These are phyloP conservation scores for Elongisporangium senticosum DNA, from an alignment of 352 stramenopile genomes.

Conservation along the genomic window DNA sequence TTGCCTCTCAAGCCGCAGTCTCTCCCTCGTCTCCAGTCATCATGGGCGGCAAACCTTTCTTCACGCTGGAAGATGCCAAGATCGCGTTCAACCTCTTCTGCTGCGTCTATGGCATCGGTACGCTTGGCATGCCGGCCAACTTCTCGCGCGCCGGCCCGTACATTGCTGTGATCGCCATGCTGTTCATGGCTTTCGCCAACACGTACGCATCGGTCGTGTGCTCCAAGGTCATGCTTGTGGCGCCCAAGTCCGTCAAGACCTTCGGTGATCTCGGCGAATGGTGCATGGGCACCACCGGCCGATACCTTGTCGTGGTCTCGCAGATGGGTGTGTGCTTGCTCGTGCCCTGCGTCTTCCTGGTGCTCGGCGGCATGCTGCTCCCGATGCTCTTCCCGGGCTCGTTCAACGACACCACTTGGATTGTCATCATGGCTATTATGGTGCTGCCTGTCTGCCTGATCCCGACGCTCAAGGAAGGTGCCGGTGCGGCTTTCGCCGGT, in stretches of 20 bases:
- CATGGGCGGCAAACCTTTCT: conserved; percentile 13
- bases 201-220: conserved; percentile 49
- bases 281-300: conserved; percentile 34
- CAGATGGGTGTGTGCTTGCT: conserved; percentile 56
- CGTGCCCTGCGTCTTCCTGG: conserved; percentile 48
- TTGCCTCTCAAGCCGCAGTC: background rate
- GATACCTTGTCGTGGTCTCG: conserved; percentile 45
- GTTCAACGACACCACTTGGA: conserved; percentile 47
- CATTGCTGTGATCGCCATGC: conserved; percentile 29
- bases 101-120: conserved; percentile 53
- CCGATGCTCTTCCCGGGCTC: conserved; percentile 44
- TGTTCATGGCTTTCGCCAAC: conserved; percentile 63
- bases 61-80: conserved; percentile 41
- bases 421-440: conserved; percentile 49
- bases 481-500: conserved; percentile 40
- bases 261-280: conserved; percentile 63
- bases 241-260: conserved; percentile 50
- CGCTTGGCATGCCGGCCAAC: conserved; percentile 51
- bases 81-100: conserved; percentile 38
- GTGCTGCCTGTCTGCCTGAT: conserved; percentile 48
- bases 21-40: background rate
- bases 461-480: conserved; percentile 58
- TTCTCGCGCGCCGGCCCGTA: conserved; percentile 39
- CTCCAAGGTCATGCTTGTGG: conserved; percentile 56
- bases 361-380: conserved; percentile 54